phyloP scores from a whole-genome alignment of 371 early-diverging fungal species.

The Rhizopus sp. region DNA sequence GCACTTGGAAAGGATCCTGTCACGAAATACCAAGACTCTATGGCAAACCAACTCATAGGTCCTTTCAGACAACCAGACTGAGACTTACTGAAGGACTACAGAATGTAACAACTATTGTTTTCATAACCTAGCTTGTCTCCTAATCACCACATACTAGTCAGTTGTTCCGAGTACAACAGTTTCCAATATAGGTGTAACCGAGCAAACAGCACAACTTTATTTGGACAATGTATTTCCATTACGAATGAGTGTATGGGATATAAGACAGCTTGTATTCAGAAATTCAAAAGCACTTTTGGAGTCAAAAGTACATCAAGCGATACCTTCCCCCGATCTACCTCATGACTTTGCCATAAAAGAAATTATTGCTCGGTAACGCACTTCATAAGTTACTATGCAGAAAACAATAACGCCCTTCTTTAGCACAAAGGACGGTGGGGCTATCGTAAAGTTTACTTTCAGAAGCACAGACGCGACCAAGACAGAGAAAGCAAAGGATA shows the following conservation, averaged over 20 bases:
- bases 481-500: conserved; percentile 28
- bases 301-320: conserved; percentile 24
- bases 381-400: background rate
- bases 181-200: background rate
- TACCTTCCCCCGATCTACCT: conserved; percentile 35
- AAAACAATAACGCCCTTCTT: background rate
- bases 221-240: conserved; percentile 51
- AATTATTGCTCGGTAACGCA: conserved; percentile 37
- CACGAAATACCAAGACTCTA: too few species aligned
- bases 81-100: too few species aligned
- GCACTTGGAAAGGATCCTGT: too few species aligned
- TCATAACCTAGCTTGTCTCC: too few species aligned
- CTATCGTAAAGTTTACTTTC: conserved; percentile 44
- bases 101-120: too few species aligned
- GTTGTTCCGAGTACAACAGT: background rate
- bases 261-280: conserved; percentile 43
- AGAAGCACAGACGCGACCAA: conserved; percentile 30
- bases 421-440: conserved; percentile 56
- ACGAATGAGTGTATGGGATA: conserved; percentile 38
- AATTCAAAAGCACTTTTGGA: conserved; percentile 37
- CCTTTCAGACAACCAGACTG: too few species aligned
- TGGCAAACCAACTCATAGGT: too few species aligned
- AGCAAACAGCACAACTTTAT: conserved; percentile 43
- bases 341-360: conserved; percentile 36
- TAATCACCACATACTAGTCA: too few species aligned